Evolutionary conservation across 2,329 filamentous ascomycete species (phyloP), one percentile per base, ranked within the genome.

Genomic region (Bipolaris oryzae): DNA sequence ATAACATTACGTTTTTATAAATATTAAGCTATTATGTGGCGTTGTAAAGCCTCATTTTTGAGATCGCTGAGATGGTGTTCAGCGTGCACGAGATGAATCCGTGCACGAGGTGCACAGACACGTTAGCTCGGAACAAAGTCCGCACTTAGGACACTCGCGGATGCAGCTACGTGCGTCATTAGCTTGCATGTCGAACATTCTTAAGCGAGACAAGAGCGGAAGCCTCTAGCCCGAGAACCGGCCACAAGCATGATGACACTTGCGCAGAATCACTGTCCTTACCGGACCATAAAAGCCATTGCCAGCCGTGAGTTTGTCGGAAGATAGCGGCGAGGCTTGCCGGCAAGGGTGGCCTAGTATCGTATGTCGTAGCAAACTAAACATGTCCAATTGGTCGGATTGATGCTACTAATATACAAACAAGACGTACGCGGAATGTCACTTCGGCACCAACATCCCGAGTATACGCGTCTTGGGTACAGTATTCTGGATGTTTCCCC

Each of bases 81-180:
- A n/a, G n/a, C n/a, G n/a, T n/a, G n/a, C n/a, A n/a, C n/a, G n/a
- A n/a, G n/a, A n/a, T n/a, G n/a, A n/a, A n/a, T n/a, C n/a, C n/a
- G n/a, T n/a, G n/a, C n/a, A n/a, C n/a, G n/a, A n/a, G n/a, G n/a
- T n/a, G n/a, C n/a, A n/a, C n/a, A n/a, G n/a, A n/a, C n/a, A n/a
- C n/a, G n/a, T 56, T 60, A 59, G 53, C 50, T 66, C 62, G 60
- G 65, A 67, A 68, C 52, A 64, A 53, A 57, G 55, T 66, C 64
- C 64, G 64, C 63, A 55, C 57, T 60, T 52, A 53, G 45, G 28
- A 58, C 58, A 58, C 55, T 58, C 46, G 63, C 53, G 58, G 59
- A 58, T 64, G 65, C 67, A 69, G 67, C 61, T 63, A 60, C 63
- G 65, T 67, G 67, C 67, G 58, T 66, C 61, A 37, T 66, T 68